Conservation (phyloP, 176 grass and related monocot species). For the Miscanthus lutarioriparius region DNA sequence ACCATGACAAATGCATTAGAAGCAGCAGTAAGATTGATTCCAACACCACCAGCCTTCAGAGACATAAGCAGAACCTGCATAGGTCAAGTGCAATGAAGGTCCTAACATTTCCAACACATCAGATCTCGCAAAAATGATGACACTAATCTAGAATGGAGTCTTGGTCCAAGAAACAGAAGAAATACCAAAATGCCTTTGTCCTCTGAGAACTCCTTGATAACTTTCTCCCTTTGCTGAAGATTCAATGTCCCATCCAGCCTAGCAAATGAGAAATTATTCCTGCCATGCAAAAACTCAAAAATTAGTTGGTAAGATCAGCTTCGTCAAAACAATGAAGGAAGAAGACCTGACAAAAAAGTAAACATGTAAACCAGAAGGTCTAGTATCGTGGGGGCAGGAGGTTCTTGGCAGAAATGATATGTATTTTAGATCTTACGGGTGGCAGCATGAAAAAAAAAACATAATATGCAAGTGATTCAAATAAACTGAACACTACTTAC, state of each 20-base stretch:
- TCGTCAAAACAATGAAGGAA: neutral
- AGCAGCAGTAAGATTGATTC: conserved; percentile 96
- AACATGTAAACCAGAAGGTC: neutral
- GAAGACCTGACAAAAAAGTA: neutral
- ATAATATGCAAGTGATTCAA: neutral
- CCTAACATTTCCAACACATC: neutral
- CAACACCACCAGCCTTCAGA: conserved; percentile 95
- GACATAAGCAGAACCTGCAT: conserved; percentile 91
- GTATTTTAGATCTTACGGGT: neutral
- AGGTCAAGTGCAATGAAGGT: conserved; percentile 29
- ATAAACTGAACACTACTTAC: conserved; percentile 40
- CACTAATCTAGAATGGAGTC: conserved; percentile 6
- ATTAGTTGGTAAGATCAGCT: conserved; percentile 8
- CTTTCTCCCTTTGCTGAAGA: conserved; percentile 88
- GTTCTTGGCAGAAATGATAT: neutral
- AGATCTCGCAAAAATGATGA: neutral
- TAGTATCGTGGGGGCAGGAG: neutral
- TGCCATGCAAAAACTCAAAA: conserved; percentile 40
- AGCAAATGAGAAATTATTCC: conserved; percentile 68
- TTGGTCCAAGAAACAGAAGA: conserved; percentile 22
- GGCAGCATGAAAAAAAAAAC: conserved; percentile 2
- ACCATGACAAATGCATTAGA: conserved; percentile 99
- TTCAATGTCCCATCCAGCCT: conserved; percentile 85
- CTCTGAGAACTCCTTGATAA: conserved; percentile 75
- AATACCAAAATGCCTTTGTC: conserved; percentile 68